These are phyloP conservation scores for Solanum stenotomum DNA, from an alignment of 257 asterid genomes.

Conservation along the genomic window DNA sequence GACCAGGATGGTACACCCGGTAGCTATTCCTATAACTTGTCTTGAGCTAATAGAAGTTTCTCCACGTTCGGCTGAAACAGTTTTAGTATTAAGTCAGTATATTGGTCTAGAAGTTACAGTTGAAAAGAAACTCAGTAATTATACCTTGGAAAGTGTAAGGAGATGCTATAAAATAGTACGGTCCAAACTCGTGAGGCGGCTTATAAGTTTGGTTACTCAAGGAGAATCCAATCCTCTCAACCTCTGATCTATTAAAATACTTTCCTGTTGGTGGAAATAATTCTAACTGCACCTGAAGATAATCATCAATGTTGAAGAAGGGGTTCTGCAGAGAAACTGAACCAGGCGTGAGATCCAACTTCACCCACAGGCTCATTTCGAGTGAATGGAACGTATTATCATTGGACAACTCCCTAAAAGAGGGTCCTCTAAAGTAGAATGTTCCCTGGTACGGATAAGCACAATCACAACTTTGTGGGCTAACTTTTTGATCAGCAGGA, in stretches of 20 bases:
- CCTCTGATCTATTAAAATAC: slow-evolving; percentile 62
- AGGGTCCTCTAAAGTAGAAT: slow-evolving; percentile 78
- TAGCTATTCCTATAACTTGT: slow-evolving; percentile 53
- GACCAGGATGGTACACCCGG: slow-evolving; percentile 53
- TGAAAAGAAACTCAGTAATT: neutral
- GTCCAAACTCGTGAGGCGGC: slow-evolving; percentile 88
- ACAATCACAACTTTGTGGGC: slow-evolving; percentile 89
- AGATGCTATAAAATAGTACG: slow-evolving; percentile 73
- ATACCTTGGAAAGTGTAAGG: slow-evolving; percentile 66
- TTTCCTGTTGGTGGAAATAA: slow-evolving; percentile 60
- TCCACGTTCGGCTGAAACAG: slow-evolving; percentile 34
- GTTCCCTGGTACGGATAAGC: slow-evolving; percentile 89
- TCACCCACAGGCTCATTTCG: slow-evolving; percentile 89
- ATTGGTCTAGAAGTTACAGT: neutral
- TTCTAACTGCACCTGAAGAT: slow-evolving; percentile 75
- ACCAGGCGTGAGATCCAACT: slow-evolving; percentile 69
- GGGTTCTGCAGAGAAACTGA: slow-evolving; percentile 74
- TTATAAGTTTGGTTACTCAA: slow-evolving; percentile 87
- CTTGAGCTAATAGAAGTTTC: slow-evolving; percentile 39
- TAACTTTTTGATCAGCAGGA: slow-evolving; percentile 46
- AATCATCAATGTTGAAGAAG: slow-evolving; percentile 75
- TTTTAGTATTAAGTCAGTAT: neutral
- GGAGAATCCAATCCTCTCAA: slow-evolving; percentile 70
- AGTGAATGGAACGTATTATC: slow-evolving; percentile 63
- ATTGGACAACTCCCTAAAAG: slow-evolving; percentile 76